Percentiles rank a stretch among this genome's conserved stretches.
These are phyloP conservation scores for Chlamydomonas sphaeroides DNA, from an alignment of 139 green algal genomes.

Conservation along the genomic window DNA sequence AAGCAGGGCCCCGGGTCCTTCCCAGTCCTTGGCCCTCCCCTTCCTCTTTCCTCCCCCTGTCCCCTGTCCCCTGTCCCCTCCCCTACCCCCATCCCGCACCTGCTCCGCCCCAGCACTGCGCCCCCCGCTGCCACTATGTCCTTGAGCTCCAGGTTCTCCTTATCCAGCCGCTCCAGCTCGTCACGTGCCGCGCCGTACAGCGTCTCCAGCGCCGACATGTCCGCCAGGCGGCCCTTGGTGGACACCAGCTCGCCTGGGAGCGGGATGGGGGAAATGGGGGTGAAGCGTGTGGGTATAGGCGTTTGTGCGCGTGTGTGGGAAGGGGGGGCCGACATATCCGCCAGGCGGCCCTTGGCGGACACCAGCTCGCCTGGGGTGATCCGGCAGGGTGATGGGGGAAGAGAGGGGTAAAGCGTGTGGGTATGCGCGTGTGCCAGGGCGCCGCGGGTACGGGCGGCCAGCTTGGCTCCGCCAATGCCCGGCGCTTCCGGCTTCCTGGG, in stretches of 20 bases:
- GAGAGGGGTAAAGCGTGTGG: not conserved
- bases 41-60: not conserved
- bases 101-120: conserved; percentile 17
- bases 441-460: no score
- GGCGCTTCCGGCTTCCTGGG: no score
- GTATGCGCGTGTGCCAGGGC: no score
- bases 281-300: not conserved
- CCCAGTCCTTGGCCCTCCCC: no score
- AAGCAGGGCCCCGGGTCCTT: no score
- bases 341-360: not conserved
- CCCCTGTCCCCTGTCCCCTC: not conserved
- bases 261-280: not conserved
- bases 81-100: not conserved
- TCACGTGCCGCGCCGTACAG: conserved; percentile 49
- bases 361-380: conserved; percentile 18
- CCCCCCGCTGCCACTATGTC: conserved; percentile 40
- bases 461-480: no score
- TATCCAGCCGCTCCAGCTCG: conserved; percentile 54
- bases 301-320: no score
- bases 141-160: conserved; percentile 56
- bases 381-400: not conserved
- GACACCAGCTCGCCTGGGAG: conserved; percentile 40
- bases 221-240: conserved; percentile 48
- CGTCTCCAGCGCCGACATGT: conserved; percentile 41
- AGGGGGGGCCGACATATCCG: not conserved